These are phyloP conservation scores for Sclerotinia trifoliorum DNA, from an alignment of 2,329 filamentous ascomycete species.

Conservation along the genomic window DNA sequence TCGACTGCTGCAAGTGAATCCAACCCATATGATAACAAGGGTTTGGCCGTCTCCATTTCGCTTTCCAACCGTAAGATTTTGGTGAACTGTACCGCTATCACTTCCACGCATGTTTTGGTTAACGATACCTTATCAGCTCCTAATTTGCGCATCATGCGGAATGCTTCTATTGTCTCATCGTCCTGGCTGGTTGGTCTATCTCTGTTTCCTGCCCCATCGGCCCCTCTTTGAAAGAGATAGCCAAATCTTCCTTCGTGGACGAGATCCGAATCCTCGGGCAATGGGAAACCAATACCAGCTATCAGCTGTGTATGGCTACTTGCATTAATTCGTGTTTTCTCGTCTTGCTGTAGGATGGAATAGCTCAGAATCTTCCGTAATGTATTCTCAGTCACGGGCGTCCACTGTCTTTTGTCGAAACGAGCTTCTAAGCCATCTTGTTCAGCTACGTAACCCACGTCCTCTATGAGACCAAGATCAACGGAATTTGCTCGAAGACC, in stretches of 20 bases:
- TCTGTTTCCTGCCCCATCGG: not conserved
- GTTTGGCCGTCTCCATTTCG: conserved; percentile 35
- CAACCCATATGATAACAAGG: conserved; percentile 37
- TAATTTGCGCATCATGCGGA: conserved; percentile 21
- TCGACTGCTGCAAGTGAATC: conserved; percentile 54
- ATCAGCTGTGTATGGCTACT: conserved; percentile 36
- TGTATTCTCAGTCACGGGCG: conserved; percentile 28
- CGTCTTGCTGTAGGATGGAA: conserved; percentile 37
- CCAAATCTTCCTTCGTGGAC: conserved; percentile 35
- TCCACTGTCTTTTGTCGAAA: conserved; percentile 2
- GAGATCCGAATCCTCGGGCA: conserved; percentile 33
- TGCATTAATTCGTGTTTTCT: conserved; percentile 23
- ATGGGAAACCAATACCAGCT: conserved; percentile 35
- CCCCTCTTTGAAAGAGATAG: conserved; percentile 8
- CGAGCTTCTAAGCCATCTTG: not conserved
- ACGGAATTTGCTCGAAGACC: conserved; percentile 15
- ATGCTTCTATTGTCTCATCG: conserved; percentile 25
- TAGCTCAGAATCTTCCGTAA: conserved; percentile 37
- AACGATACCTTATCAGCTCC: conserved; percentile 28
- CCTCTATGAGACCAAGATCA: conserved; percentile 31
- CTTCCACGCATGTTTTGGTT: conserved; percentile 29
- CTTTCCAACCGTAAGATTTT: conserved; percentile 34
- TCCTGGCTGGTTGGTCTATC: conserved; percentile 22
- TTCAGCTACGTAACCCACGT: conserved; percentile 39
- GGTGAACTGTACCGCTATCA: conserved; percentile 33